Base-by-base conservation (phyloP, 2,329 filamentous ascomycete species). In the Herpotrichia juniperi region DNA sequence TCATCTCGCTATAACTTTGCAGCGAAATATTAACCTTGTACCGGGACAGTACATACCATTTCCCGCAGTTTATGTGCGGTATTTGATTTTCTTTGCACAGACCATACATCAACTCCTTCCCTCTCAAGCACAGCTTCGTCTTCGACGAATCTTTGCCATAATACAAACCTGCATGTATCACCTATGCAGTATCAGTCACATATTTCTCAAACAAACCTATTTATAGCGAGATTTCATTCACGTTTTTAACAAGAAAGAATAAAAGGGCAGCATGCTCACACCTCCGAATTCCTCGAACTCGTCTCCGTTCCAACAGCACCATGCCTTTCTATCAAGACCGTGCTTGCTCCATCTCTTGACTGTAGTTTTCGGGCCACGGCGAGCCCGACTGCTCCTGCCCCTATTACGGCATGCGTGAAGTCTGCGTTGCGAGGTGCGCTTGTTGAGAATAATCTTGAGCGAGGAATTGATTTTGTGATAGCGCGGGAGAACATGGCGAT, bases 81-180 rank as follows among this genome's bases (percentile, higher is more conserved):
- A 99, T 88, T 51, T 75, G 74, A 64, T 90, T 79, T 50, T 77
- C 77, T 4, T 77, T 74, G 78, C 93, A 97, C 35, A 96, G 84
- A 3, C 79, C 81, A 75, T 99, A 99, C 53, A 97, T 79, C 71
- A 91, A 79, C 26, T 87, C 71, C 62, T 87, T 87, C 53, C 94
- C 94, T 26, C 80, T 78, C 58, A 97, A 80, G 76, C 94, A 99
- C 11, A 99, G 84, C 14, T 78, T 77, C 1, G 93, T 91, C 76
- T 99, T 99, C 47, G 97, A 84, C 1, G 87, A 88, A 34, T 77
- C 74, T 5, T 80, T 71, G 14, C 89, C 90, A 74, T 97, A 97
- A 81, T 97, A 97, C 58, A 97, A 83, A 12, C 94, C 94, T 1
- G 91, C 94, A 73, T 99, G 94, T 63, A 99, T 96, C 49, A 97